Base-by-base conservation (phyloP, 2,329 filamentous ascomycete genomes). In the Cryphonectria parasitica region DNA sequence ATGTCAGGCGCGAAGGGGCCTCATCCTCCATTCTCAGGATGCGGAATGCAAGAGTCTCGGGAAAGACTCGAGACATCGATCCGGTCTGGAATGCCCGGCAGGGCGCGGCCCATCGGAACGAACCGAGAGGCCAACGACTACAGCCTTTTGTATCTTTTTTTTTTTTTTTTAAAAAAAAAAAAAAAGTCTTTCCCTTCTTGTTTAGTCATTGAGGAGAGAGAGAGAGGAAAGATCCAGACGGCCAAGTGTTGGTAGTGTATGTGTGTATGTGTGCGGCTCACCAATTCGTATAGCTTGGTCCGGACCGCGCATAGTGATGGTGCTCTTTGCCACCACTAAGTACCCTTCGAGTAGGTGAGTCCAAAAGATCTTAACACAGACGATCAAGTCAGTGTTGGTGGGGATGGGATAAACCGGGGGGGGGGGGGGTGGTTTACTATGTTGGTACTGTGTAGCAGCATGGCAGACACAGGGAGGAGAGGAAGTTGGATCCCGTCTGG, bases 81-180 rank as follows among this genome's bases (percentile, higher is more conserved):
- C 28, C 7, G 15, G 5, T n/a, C n/a, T 56, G 67, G n/a, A 56
- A 34, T 69, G 56, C 43, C 22, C 63, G 45, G 22, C n/a, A 41
- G 41, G 60, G 67, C 43, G 41, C 25, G 61, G 19, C 41, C 43
- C 43, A 61, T 58, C 54, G 66, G 66, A 36, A 56, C 69, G 66
- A 71, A 45, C 69, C 69, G 66, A 66, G 62, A 71, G 66, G 69
- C 66, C 66, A 66, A 63, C 66, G 25, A 17, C 54, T 58, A 15
- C 28, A 31, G 28, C 11, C 22, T 49, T n/a, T n/a, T n/a, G n/a
- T 49, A n/a, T 45, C 19, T n/a, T 45, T 1, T 3, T 49, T 49
- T 45, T 45, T 45, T 3, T 8, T n/a, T 49, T 5, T 8, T 49
- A 34, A 6, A 34, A 2, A 34, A 6, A 34, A 34, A 6, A 6